Conservation (phyloP, 768 basidiomycete species). For the Phanerodontia chrysosporium region DNA sequence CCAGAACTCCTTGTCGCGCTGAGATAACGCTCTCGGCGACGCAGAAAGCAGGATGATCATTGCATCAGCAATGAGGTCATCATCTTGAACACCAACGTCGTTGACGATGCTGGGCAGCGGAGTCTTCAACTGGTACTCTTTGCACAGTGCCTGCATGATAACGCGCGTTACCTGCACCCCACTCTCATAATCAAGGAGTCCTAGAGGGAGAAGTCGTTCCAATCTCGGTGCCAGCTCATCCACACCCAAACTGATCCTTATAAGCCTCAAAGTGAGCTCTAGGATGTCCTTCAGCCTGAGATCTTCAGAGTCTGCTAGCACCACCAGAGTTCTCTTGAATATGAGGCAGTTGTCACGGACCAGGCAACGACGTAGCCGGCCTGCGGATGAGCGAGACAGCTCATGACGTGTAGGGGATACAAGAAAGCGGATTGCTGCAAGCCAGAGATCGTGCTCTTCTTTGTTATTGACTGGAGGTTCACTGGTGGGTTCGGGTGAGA, state of each 20-base stretch:
- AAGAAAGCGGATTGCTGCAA: background rate
- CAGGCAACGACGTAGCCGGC: background rate
- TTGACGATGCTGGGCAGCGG: too few species aligned
- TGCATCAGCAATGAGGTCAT: background rate
- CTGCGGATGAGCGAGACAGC: background rate
- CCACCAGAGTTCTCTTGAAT: background rate
- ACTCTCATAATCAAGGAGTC: background rate
- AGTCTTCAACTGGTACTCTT: background rate
- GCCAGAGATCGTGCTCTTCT: too few species aligned
- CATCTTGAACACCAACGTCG: background rate
- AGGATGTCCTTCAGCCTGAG: background rate
- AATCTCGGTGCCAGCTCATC: background rate
- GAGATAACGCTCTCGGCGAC: background rate
- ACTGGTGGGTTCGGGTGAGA: too few species aligned
- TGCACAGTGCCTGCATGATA: background rate
- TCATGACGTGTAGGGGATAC: background rate
- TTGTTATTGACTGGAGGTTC: too few species aligned
- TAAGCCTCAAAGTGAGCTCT: background rate
- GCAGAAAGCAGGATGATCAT: background rate
- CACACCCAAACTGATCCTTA: background rate
- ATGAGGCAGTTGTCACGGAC: background rate
- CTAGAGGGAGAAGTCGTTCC: background rate
- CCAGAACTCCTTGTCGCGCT: background rate
- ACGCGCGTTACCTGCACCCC: background rate
- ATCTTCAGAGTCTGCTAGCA: background rate